phyloP scores from a whole-genome alignment of 192 early-diverging fungal species.

The Coemansia sp. region DNA sequence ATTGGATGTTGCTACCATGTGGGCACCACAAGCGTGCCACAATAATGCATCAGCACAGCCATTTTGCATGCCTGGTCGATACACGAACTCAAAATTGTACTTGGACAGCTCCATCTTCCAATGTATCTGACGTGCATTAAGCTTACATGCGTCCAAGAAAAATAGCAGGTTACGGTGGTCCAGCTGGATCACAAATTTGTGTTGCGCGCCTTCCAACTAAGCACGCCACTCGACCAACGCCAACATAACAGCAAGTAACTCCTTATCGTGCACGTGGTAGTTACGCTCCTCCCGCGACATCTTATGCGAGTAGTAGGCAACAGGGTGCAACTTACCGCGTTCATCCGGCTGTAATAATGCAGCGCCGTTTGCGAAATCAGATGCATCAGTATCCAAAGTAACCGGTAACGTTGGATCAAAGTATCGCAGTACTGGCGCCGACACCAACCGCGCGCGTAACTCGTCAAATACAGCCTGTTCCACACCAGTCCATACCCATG shows the following conservation, averaged over 20 bases:
- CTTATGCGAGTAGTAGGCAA: conserved; percentile 22
- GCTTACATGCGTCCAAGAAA: too few species aligned
- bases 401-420: conserved; percentile 22
- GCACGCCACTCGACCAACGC: conserved; percentile 3
- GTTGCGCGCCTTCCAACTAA: too few species aligned
- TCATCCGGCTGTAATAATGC: conserved; percentile 12
- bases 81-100: conserved; percentile 1
- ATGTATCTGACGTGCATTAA: background rate
- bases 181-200: too few species aligned
- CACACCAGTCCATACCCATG: background rate
- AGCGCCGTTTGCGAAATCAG: conserved; percentile 10
- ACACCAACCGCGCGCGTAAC: background rate
- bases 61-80: conserved; percentile 1
- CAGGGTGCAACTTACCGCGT: background rate
- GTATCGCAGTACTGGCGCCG: conserved; percentile 2
- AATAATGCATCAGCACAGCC: conserved; percentile 9
- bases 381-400: conserved; percentile 17
- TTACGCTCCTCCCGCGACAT: conserved; percentile 3
- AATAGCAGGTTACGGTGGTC: too few species aligned
- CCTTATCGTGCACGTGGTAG: conserved; percentile 13
- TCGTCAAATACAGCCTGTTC: background rate
- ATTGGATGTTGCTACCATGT: too few species aligned
- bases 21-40: background rate
- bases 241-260: conserved; percentile 5
- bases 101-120: conserved; percentile 6